Percentiles rank a stretch among this genome's conserved stretches.
Evolutionary conservation across 768 basidiomycete genomes (phyloP).

Genomic region (Phlebiopsis gigantea): DNA sequence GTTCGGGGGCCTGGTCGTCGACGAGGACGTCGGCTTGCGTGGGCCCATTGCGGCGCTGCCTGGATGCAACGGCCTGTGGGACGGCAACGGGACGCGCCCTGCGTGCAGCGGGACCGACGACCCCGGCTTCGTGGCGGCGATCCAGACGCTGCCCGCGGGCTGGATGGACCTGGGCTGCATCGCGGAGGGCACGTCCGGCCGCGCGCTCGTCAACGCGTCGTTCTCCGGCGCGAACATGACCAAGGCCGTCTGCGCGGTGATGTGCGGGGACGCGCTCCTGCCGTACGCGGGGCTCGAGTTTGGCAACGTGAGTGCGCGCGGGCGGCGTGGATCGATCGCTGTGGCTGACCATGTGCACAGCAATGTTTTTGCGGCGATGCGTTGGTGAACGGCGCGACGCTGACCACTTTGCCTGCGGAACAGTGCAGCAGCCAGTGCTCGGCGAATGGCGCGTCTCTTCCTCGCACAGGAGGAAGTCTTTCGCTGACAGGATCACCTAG

Average conservation of each 20-base stretch:
- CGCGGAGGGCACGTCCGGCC: slow-evolving; percentile 11
- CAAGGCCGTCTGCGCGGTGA: slow-evolving; percentile 15
- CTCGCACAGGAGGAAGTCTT: neutral
- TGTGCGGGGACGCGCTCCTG: slow-evolving; percentile 19
- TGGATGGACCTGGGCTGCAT: slow-evolving; percentile 16
- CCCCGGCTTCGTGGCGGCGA: slow-evolving; percentile 9
- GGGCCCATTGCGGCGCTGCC: slow-evolving; percentile 12
- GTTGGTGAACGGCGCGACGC: slow-evolving; percentile 18
- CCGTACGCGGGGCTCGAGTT: slow-evolving; percentile 24
- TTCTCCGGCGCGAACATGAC: slow-evolving; percentile 16
- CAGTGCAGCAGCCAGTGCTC: slow-evolving; percentile 19
- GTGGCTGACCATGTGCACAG: neutral
- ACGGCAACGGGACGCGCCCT: slow-evolving; percentile 12
- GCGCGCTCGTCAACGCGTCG: slow-evolving; percentile 9
- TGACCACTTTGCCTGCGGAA: slow-evolving; percentile 8
- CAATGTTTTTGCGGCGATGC: slow-evolving; percentile 21
- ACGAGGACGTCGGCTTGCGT: slow-evolving; percentile 12
- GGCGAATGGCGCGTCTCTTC: slow-evolving; percentile 16
- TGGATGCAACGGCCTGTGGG: slow-evolving; percentile 16
- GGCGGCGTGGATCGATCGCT: neutral
- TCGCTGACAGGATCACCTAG: neutral
- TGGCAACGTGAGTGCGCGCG: slow-evolving; percentile 5
- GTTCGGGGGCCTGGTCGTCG: slow-evolving; percentile 12
- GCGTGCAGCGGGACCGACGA: slow-evolving; percentile 8
- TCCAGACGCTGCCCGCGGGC: slow-evolving; percentile 10